A percentile compares a stretch with the other conserved stretches of the same genome.
phyloP scores from a whole-genome alignment of 257 asterid genomes.

The Jaltomata sinuosa region DNA sequence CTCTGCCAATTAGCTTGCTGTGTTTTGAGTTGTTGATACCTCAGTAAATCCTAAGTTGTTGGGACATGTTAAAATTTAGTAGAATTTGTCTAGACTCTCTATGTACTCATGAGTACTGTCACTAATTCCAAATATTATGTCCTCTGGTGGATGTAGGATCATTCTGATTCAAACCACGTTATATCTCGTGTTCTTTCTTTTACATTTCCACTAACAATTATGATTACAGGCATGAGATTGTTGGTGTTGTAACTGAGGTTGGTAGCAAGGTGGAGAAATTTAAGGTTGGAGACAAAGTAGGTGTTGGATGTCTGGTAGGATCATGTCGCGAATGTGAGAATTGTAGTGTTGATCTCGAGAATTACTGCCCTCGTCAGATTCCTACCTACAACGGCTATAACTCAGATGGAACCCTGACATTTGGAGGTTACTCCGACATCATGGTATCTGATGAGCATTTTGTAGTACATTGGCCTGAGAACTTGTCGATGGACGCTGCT shows the following conservation, averaged over 20 bases:
- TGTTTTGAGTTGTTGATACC: background rate
- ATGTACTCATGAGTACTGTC: background rate
- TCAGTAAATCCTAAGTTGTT: background rate
- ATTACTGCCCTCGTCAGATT: constrained; percentile 23
- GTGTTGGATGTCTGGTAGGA: constrained; percentile 55
- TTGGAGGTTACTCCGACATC: constrained; percentile 43
- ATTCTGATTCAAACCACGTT: no score
- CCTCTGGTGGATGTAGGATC: no score
- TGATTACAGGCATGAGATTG: constrained; percentile 48
- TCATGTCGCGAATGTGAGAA: constrained; percentile 47
- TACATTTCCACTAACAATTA: no score
- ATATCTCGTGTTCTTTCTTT: no score
- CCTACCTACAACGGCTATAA: constrained; percentile 16
- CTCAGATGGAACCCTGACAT: constrained; percentile 29
- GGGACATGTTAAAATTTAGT: background rate
- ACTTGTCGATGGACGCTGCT: constrained; percentile 35
- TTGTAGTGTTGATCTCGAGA: constrained; percentile 39
- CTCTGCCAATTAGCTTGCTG: background rate
- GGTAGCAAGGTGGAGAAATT: constrained; percentile 40
- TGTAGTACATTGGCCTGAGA: constrained; percentile 41
- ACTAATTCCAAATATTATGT: background rate
- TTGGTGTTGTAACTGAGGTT: constrained; percentile 45
- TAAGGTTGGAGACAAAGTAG: constrained; percentile 51
- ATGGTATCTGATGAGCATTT: constrained; percentile 49
- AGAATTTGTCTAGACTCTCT: background rate